phyloP scores from a whole-genome alignment of 2,329 filamentous ascomycete species.

The Capronia americana region DNA sequence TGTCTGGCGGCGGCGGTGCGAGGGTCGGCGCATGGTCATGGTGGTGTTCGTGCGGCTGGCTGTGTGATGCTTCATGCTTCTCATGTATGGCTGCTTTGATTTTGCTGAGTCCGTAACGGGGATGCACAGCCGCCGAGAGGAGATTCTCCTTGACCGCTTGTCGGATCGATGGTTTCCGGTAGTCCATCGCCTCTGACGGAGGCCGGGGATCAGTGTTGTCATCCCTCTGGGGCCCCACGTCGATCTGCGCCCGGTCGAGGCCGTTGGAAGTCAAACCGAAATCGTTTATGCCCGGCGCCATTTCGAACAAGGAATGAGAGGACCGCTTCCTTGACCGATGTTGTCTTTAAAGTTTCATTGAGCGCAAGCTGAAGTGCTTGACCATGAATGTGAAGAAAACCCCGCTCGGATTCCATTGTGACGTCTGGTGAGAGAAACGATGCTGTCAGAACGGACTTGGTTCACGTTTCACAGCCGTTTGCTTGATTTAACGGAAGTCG shows the following conservation, averaged over 20 bases:
- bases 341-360: background rate
- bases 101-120: background rate
- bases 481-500: background rate
- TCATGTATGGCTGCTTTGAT: background rate
- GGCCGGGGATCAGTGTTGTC: background rate
- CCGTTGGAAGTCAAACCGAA: background rate
- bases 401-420: background rate
- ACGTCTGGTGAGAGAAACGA: background rate
- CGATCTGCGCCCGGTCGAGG: conserved; percentile 1
- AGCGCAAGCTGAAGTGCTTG: background rate
- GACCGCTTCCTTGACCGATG: background rate
- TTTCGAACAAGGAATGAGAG: background rate
- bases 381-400: background rate
- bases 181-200: background rate
- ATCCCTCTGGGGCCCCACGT: background rate
- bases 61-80: background rate
- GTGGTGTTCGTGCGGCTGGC: background rate
- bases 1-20: conserved; percentile 16
- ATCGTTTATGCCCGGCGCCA: background rate
- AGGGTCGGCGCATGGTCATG: conserved; percentile 22
- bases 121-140: background rate
- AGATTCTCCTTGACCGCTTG: background rate
- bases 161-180: background rate
- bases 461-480: background rate
- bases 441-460: background rate